Base-by-base conservation (phyloP, 768 basidiomycete genomes). In the Phlegmacium glaucopus region DNA sequence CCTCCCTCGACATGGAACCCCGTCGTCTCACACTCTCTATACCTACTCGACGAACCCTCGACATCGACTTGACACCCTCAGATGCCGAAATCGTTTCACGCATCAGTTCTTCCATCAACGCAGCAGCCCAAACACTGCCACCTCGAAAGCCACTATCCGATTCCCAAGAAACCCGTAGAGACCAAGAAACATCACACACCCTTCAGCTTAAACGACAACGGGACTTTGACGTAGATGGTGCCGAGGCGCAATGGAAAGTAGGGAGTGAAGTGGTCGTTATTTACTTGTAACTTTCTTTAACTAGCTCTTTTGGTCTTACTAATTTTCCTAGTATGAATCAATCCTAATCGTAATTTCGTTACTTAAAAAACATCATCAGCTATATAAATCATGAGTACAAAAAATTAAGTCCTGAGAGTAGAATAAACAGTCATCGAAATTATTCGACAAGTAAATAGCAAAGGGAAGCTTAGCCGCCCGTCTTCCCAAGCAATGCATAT, bases 241-340 rank as follows among this genome's bases (percentile, higher is more conserved):
- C 86, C 0, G 67, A 59, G 39, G 86, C 85, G 6, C 82, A 87
- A 60, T 90, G 88, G 87, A 72, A 69, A 28, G 72, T 87, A 16
- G 76, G 67, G 6, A 77, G 83, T 39, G 70, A 67, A 7, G 50
- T 65, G 38, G 59, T 90, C 42, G 61, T 80, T 4, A 56, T 87
- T 11, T 58, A 64, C 41, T 74, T 63, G 7, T 75, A 53, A 65
- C 39, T 39, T 34, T 25, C 35, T 39, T 29, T 46, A 27, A 42
- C n/a, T 22, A 27, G 32, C 38, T 44, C 34, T 32, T 32, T 2
- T 34, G 10, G 3, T 3, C 6, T 34, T 6, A 34, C 32, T 34
- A 3, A 34, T 22, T 5, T 22, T 22, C 22, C 3, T 5, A 22
- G 22, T 22, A 22, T 22, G 22, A 3, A 22, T 22, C 22, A 22